phyloP scores from a whole-genome alignment of 352 stramenopile genomes.

The Globisporangium iwayamae region DNA sequence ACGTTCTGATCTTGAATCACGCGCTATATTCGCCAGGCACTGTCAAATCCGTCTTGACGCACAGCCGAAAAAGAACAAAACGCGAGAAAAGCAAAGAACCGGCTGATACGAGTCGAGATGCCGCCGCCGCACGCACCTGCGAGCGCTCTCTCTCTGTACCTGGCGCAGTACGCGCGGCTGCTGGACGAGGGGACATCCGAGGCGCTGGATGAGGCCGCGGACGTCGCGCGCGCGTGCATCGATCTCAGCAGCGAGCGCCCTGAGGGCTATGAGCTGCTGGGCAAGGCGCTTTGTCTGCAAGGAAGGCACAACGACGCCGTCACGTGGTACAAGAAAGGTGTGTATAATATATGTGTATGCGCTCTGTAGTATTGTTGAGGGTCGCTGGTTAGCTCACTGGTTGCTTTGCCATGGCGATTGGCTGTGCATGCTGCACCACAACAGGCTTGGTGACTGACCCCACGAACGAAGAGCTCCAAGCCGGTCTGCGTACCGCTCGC shows the following conservation, averaged over 20 bases:
- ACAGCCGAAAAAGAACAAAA: neutral
- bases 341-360: neutral
- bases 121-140: neutral
- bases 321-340: slow-evolving; percentile 48
- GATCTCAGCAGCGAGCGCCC: slow-evolving; percentile 17
- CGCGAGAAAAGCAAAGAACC: neutral
- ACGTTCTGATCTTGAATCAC: too few relatives aligned
- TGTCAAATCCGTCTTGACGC: too few relatives aligned
- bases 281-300: slow-evolving; percentile 30
- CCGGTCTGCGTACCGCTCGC: slow-evolving; percentile 42
- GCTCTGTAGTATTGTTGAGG: neutral
- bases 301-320: slow-evolving; percentile 35
- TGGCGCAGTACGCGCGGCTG: slow-evolving; percentile 24
- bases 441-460: slow-evolving; percentile 47
- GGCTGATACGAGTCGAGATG: neutral
- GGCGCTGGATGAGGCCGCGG: slow-evolving; percentile 26
- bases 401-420: neutral
- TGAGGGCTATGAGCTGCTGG: slow-evolving; percentile 34
- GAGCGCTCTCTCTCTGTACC: slow-evolving; percentile 4
- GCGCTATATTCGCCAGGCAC: too few relatives aligned
- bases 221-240: slow-evolving; percentile 28
- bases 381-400: neutral
- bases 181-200: slow-evolving; percentile 19
- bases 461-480: slow-evolving; percentile 33
- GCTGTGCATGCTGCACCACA: neutral